These are phyloP conservation scores for Globisporangium recalcitrans DNA, from an alignment of 352 stramenopile genomes.

Conservation along the genomic window DNA sequence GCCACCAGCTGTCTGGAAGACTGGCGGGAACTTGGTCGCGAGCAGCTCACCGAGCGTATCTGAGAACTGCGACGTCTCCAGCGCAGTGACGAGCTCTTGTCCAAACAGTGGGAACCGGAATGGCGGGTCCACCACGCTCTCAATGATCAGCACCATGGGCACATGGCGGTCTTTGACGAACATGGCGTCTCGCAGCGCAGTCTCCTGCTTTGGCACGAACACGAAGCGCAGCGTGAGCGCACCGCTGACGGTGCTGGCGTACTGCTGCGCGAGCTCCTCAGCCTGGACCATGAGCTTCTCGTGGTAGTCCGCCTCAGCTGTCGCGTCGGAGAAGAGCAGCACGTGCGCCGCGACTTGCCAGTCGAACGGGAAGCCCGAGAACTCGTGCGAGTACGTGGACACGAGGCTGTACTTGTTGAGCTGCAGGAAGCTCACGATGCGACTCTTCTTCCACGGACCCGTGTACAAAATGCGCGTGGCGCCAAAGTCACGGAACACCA, in stretches of 20 bases:
- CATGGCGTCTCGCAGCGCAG: conserved; percentile 21
- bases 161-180: conserved; percentile 25
- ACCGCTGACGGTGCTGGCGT: conserved; percentile 5
- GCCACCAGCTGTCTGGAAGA: background rate
- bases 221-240: conserved; percentile 27
- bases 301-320: conserved; percentile 13
- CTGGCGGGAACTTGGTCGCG: background rate
- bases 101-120: conserved; percentile 14
- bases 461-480: conserved; percentile 15
- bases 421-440: conserved; percentile 24
- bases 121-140: conserved; percentile 17
- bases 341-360: conserved; percentile 22
- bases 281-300: conserved; percentile 7
- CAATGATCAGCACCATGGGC: conserved; percentile 24
- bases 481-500: conserved; percentile 32
- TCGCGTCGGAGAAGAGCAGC: conserved; percentile 30
- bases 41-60: conserved; percentile 7
- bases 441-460: conserved; percentile 23
- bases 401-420: conserved; percentile 30
- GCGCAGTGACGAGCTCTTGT: conserved; percentile 5
- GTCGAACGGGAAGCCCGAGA: conserved; percentile 30
- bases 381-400: conserved; percentile 21
- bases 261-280: conserved; percentile 15
- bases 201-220: conserved; percentile 20
- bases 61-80: conserved; percentile 8